Percentiles rank a stretch among this genome's conserved stretches.
Evolutionary conservation across 768 basidiomycete genomes (phyloP).

Genomic region (Trametes maxima): DNA sequence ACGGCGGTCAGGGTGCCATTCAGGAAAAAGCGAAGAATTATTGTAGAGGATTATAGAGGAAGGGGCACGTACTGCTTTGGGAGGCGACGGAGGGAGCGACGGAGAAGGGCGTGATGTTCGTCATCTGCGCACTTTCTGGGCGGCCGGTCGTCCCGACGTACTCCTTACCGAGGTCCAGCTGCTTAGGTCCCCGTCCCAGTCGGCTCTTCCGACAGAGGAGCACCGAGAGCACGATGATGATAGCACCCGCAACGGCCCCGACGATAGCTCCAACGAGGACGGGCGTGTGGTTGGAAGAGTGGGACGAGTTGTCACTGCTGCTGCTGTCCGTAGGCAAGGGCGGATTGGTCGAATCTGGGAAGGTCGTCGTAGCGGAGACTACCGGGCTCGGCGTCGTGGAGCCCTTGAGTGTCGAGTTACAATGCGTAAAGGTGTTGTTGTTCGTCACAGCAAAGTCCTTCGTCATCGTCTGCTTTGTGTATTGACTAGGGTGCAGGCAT

Average conservation of each 20-base stretch:
- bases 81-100: neutral
- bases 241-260: conserved; percentile 14
- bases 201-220: conserved; percentile 5
- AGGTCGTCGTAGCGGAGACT: neutral
- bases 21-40: neutral
- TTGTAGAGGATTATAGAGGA: neutral
- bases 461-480: conserved; percentile 16
- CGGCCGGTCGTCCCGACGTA: neutral
- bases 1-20: neutral
- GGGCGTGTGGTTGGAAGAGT: neutral
- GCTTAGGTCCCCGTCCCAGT: conserved; percentile 5
- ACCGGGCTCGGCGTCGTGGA: neutral
- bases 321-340: neutral
- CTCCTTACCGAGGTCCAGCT: conserved; percentile 17
- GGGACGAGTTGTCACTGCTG: neutral
- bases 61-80: conserved; percentile 4
- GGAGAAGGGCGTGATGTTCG: conserved; percentile 16
- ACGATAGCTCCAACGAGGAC: conserved; percentile 7
- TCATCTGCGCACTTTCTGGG: neutral
- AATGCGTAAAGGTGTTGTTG: conserved; percentile 26
- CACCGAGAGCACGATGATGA: conserved; percentile 1
- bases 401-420: conserved; percentile 15
- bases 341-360: neutral
- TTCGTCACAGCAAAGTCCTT: conserved; percentile 18
- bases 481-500: neutral